Evolutionary conservation across 345 rosid genomes (phyloP).

Genomic region (Alliaria petiolata): DNA sequence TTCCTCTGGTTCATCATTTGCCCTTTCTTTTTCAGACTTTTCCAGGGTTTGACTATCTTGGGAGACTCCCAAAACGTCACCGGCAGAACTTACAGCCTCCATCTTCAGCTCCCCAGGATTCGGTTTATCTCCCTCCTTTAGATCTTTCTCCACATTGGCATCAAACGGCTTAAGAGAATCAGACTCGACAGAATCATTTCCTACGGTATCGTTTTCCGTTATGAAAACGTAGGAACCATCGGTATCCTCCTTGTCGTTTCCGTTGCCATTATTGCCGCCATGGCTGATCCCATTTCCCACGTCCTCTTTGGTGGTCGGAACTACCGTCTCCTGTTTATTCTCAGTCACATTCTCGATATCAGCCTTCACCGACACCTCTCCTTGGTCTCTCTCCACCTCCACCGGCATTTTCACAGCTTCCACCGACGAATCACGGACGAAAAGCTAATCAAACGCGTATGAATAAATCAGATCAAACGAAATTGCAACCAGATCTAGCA

Average conservation of each 20-base stretch:
- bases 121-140: constrained; percentile 2
- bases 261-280: constrained; percentile 31
- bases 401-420: constrained; percentile 44
- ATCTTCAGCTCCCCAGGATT: no score
- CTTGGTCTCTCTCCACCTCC: constrained; percentile 45
- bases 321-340: constrained; percentile 25
- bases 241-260: constrained; percentile 34
- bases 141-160: constrained; percentile 20
- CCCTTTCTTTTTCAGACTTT: background rate
- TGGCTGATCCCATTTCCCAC: constrained; percentile 37
- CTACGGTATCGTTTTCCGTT: constrained; percentile 32
- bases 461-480: constrained; percentile 25
- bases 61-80: constrained; percentile 5
- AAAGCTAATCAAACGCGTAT: background rate
- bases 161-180: constrained; percentile 18
- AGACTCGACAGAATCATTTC: constrained; percentile 39
- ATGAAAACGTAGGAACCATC: constrained; percentile 44
- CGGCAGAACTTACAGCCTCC: constrained; percentile 5
- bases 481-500: constrained; percentile 23
- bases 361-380: constrained; percentile 35
- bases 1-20: constrained; percentile 6
- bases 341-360: constrained; percentile 31
- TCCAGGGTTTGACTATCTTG: constrained; percentile 18
- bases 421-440: constrained; percentile 26
- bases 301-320: constrained; percentile 30